These are phyloP conservation scores for Stropharia rugosoannulata DNA, from an alignment of 768 basidiomycete species.

Conservation along the genomic window DNA sequence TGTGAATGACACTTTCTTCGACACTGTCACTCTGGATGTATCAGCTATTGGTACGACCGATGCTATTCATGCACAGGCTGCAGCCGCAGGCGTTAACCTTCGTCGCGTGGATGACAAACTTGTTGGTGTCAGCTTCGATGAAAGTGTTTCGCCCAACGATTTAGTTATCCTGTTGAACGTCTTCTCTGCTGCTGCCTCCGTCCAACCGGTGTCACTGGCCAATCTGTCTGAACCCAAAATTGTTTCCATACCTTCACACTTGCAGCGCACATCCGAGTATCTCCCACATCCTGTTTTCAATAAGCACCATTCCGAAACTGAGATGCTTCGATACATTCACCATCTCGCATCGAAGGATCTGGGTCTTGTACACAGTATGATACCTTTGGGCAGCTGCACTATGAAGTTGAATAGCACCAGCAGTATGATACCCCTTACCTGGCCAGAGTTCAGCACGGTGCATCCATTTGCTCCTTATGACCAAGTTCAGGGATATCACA, in stretches of 20 bases:
- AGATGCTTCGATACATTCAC: slow-evolving; percentile 96
- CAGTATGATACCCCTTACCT: slow-evolving; percentile 95
- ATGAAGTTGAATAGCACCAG: slow-evolving; percentile 99
- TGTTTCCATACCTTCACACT: slow-evolving; percentile 50
- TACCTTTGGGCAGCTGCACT: slow-evolving; percentile 92
- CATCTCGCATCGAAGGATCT: slow-evolving; percentile 94
- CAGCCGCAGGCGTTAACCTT: slow-evolving; percentile 75
- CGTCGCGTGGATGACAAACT: slow-evolving; percentile 69
- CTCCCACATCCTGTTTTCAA: slow-evolving; percentile 93
- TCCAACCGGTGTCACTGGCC: slow-evolving; percentile 43
- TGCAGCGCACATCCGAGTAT: slow-evolving; percentile 66
- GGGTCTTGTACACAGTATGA: slow-evolving; percentile 94
- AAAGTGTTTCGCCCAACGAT: slow-evolving; percentile 78
- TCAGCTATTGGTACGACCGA: slow-evolving; percentile 55
- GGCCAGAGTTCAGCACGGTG: slow-evolving; percentile 86
- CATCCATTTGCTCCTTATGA: slow-evolving; percentile 93
- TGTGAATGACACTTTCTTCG: slow-evolving; percentile 81
- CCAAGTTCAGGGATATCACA: slow-evolving; percentile 86
- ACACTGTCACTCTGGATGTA: slow-evolving; percentile 83
- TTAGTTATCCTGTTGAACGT: slow-evolving; percentile 77
- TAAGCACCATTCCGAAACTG: slow-evolving; percentile 96
- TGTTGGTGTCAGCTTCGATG: slow-evolving; percentile 91
- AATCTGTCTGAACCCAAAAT: slow-evolving; percentile 42
- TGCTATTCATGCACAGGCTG: slow-evolving; percentile 68
- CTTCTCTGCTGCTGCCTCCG: slow-evolving; percentile 68